These are phyloP conservation scores for Favolaschia claudopus DNA, from an alignment of 768 basidiomycete species.

Conservation along the genomic window DNA sequence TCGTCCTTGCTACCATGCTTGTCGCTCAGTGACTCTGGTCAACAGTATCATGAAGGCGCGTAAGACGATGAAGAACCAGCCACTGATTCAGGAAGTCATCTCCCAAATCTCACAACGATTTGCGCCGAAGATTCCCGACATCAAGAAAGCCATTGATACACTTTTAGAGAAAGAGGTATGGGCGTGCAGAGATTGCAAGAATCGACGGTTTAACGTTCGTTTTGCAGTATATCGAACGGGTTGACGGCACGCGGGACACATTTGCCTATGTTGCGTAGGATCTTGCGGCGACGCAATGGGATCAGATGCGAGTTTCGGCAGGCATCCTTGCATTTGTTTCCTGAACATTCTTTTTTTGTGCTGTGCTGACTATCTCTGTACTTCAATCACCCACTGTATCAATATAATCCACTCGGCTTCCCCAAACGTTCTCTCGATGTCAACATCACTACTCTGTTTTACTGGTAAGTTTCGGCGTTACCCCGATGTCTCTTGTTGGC, in stretches of 20 bases:
- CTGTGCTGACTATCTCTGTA: slow-evolving; percentile 23
- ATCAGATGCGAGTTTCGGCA: too few relatives aligned
- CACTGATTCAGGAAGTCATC: slow-evolving; percentile 88
- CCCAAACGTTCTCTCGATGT: too few relatives aligned
- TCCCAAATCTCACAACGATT: slow-evolving; percentile 89
- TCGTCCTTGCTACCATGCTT: neutral
- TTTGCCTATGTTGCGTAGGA: slow-evolving; percentile 78
- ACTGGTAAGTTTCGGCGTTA: too few relatives aligned
- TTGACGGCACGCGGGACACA: slow-evolving; percentile 89
- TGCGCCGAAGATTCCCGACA: slow-evolving; percentile 92
- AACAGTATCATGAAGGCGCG: slow-evolving; percentile 92
- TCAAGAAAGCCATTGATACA: slow-evolving; percentile 96
- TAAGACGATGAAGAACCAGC: slow-evolving; percentile 94
- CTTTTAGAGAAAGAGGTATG: slow-evolving; percentile 97
- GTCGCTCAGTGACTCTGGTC: slow-evolving; percentile 1
- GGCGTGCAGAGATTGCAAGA: too few relatives aligned
- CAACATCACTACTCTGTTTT: too few relatives aligned
- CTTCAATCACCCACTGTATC: slow-evolving; percentile 24
- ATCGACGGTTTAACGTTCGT: too few relatives aligned
- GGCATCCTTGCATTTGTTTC: slow-evolving; percentile 23
- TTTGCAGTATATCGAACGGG: slow-evolving; percentile 95
- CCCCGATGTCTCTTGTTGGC: too few relatives aligned
- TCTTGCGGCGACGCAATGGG: too few relatives aligned
- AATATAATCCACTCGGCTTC: slow-evolving; percentile 21
- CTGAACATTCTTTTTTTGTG: slow-evolving; percentile 28